Conservation (phyloP, 176 grass and related monocot genomes). For the Panicum miliaceum region DNA sequence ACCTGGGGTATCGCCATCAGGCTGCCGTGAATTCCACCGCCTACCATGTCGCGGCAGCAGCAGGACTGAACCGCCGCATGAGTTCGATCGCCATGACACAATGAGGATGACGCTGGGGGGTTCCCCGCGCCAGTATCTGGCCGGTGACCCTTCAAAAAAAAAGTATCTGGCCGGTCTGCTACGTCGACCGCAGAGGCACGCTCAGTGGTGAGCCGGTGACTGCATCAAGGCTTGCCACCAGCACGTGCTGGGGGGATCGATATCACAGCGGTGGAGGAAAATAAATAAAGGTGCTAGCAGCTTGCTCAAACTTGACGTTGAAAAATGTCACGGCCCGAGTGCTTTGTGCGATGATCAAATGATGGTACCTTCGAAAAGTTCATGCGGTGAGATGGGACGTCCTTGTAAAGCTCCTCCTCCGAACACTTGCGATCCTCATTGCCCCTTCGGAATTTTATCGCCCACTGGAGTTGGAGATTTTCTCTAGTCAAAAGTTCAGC, state of each 20-base stretch:
- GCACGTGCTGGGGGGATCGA: slow-evolving; percentile 37
- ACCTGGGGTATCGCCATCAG: no score
- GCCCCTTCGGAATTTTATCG: background rate
- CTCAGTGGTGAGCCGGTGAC: no score
- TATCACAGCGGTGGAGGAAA: slow-evolving; percentile 9
- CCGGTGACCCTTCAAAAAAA: no score
- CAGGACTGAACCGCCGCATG: no score
- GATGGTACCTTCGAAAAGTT: slow-evolving; percentile 33
- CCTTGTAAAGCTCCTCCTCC: slow-evolving; percentile 18
- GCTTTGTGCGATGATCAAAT: slow-evolving; percentile 38
- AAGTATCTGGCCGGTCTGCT: no score
- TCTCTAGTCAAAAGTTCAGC: slow-evolving; percentile 44
- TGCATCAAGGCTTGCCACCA: background rate
- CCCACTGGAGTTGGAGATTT: slow-evolving; percentile 23
- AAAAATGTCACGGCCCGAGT: slow-evolving; percentile 27
- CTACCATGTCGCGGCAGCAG: no score
- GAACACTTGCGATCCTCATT: slow-evolving; percentile 18
- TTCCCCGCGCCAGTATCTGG: no score
- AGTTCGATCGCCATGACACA: no score
- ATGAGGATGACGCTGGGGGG: no score
- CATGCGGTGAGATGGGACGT: background rate
- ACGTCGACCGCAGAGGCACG: no score
- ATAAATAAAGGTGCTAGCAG: background rate
- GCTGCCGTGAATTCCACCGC: no score
- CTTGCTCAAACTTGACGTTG: slow-evolving; percentile 44